Percentiles rank a stretch among this genome's conserved stretches.
Evolutionary conservation across 192 early-diverging fungal species (phyloP).

Genomic region (Entomortierella beljakovae): DNA sequence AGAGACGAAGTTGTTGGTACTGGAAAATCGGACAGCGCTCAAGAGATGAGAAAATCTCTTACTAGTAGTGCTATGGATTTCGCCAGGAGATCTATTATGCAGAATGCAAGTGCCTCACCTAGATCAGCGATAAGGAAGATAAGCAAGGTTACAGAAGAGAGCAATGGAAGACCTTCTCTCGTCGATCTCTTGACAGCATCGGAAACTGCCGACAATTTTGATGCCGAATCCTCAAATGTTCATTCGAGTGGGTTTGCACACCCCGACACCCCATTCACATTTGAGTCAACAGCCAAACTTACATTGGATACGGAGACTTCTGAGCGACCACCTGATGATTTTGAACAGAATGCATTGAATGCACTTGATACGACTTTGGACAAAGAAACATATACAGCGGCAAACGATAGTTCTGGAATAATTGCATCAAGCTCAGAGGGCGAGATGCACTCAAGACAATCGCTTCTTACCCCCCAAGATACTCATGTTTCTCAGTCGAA

Average conservation of each 20-base stretch:
- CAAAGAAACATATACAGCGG: not conserved
- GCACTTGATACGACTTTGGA: not conserved
- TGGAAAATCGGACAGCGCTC: not conserved
- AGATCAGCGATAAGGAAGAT: slow-evolving; percentile 16
- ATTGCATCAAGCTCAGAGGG: not conserved
- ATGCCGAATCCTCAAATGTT: not conserved
- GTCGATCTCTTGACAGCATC: slow-evolving; percentile 22
- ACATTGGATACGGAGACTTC: not conserved
- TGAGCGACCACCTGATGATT: not conserved
- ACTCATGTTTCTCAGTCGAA: too few species aligned
- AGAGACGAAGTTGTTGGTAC: slow-evolving; percentile 4
- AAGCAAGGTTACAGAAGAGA: slow-evolving; percentile 15
- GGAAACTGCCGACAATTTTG: not conserved
- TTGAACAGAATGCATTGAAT: not conserved
- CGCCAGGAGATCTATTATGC: slow-evolving; percentile 40
- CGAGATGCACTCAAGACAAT: too few species aligned
- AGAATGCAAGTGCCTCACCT: slow-evolving; percentile 17
- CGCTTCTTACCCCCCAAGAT: too few species aligned
- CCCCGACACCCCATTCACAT: slow-evolving; percentile 17
- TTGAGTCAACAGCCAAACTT: slow-evolving; percentile 16
- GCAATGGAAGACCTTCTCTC: slow-evolving; percentile 12
- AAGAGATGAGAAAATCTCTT: not conserved
- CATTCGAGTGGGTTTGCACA: slow-evolving; percentile 5
- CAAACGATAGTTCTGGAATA: not conserved
- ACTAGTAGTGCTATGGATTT: slow-evolving; percentile 17